Conservation (phyloP, 1,284 basidiomycete genomes). For the Trametes versicolor region DNA sequence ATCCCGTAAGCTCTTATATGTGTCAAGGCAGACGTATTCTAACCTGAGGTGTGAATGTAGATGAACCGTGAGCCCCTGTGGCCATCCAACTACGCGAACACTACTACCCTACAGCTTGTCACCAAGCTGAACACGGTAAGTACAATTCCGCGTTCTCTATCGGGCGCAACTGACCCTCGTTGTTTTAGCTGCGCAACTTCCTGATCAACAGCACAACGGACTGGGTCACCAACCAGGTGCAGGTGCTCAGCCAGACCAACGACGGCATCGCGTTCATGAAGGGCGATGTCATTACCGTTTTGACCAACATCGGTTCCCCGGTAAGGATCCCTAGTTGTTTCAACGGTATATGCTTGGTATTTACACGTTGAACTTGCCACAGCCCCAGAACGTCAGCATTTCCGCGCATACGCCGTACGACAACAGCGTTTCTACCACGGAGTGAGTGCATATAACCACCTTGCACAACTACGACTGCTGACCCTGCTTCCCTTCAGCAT, state of each 20-base stretch:
- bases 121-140: constrained; percentile 68
- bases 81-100: constrained; percentile 74
- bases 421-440: constrained; percentile 56
- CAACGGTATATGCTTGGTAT: constrained; percentile 3
- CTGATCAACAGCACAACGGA: constrained; percentile 64
- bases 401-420: constrained; percentile 63
- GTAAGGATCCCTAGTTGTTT: constrained; percentile 49
- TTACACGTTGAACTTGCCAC: constrained; percentile 5
- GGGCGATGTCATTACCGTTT: constrained; percentile 71
- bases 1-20: constrained; percentile 31
- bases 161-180: constrained; percentile 2
- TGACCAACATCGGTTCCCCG: constrained; percentile 84
- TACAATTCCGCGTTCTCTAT: not conserved
- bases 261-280: constrained; percentile 78
- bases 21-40: not conserved
- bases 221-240: constrained; percentile 66
- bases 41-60: constrained; percentile 40
- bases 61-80: constrained; percentile 84
- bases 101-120: constrained; percentile 68
- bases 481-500: constrained; percentile 50
- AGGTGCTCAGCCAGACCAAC: constrained; percentile 66
- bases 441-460: constrained; percentile 52
- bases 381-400: constrained; percentile 67
- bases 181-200: constrained; percentile 65
- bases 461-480: not conserved